phyloP scores from a whole-genome alignment of 2,329 filamentous ascomycete species.

The Ophiostoma perfectum region DNA sequence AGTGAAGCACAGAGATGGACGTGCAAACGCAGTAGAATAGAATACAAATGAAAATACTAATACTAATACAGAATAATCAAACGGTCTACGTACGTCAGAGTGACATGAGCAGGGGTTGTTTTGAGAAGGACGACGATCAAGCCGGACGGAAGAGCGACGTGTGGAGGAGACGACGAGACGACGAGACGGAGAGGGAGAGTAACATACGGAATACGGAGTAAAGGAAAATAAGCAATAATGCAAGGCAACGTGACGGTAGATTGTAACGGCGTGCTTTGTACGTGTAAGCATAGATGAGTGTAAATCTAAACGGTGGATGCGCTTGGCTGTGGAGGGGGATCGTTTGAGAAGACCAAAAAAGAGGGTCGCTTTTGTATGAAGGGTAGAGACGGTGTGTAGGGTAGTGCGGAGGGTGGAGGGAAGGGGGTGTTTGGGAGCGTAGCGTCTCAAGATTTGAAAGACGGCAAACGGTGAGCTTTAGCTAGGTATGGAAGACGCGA shows the following conservation, averaged over 20 bases:
- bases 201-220: neutral
- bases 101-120: neutral
- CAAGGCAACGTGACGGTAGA: no score
- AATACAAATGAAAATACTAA: neutral
- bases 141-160: neutral
- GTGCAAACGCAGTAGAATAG: no score
- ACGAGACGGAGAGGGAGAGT: neutral
- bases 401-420: conserved; percentile 1
- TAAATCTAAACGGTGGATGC: neutral
- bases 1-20: neutral
- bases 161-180: neutral
- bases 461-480: no score
- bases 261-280: no score
- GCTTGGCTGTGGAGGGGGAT: conserved; percentile 3
- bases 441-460: neutral
- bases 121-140: neutral
- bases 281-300: no score
- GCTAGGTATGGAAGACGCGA: neutral
- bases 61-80: neutral
- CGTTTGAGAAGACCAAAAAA: conserved; percentile 9
- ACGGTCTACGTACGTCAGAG: neutral
- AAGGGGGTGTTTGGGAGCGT: conserved; percentile 11
- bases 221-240: no score
- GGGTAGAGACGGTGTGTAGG: conserved; percentile 1
- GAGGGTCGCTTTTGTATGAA: conserved; percentile 2